phyloP scores from a whole-genome alignment of 495 filamentous ascomycete species.

The Melanomma pulvis-pyrius region DNA sequence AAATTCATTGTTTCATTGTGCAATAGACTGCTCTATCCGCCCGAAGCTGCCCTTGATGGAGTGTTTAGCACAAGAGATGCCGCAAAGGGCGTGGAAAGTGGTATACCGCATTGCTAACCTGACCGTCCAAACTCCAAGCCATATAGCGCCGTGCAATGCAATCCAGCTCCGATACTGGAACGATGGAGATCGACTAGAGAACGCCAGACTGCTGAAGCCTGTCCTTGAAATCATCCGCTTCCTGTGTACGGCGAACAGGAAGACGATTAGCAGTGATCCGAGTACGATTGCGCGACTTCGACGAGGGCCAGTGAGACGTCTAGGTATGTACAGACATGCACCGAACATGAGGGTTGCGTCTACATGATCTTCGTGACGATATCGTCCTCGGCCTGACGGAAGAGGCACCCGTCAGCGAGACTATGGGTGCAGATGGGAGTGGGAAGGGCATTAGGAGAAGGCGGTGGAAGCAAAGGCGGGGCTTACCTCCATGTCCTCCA shows the following conservation, averaged over 20 bases:
- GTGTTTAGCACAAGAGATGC: slow-evolving; percentile 25
- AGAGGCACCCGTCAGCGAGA: slow-evolving; percentile 44
- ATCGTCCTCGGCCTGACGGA: slow-evolving; percentile 86
- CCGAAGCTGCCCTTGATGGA: slow-evolving; percentile 7
- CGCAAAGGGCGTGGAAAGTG: slow-evolving; percentile 20
- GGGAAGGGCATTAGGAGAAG: neutral
- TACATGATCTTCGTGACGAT: slow-evolving; percentile 93
- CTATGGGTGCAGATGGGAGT: slow-evolving; percentile 24
- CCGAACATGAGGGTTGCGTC: slow-evolving; percentile 6
- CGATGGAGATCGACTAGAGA: slow-evolving; percentile 28
- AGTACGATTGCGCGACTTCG: neutral
- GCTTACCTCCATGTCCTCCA: slow-evolving; percentile 98
- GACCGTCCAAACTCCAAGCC: slow-evolving; percentile 25
- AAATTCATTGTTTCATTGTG: neutral
- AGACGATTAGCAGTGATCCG: slow-evolving; percentile 29
- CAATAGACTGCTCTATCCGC: neutral
- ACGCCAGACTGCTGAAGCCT: slow-evolving; percentile 37
- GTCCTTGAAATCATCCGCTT: slow-evolving; percentile 34
- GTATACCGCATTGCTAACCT: slow-evolving; percentile 33
- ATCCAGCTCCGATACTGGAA: neutral
- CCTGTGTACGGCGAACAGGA: slow-evolving; percentile 35
- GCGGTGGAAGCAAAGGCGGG: neutral
- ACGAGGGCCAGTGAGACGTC: neutral
- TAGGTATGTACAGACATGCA: slow-evolving; percentile 5
- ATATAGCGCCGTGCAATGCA: slow-evolving; percentile 22